These are phyloP conservation scores for Trichoderma sp. DNA, from an alignment of 2,329 filamentous ascomycete species.

Conservation along the genomic window DNA sequence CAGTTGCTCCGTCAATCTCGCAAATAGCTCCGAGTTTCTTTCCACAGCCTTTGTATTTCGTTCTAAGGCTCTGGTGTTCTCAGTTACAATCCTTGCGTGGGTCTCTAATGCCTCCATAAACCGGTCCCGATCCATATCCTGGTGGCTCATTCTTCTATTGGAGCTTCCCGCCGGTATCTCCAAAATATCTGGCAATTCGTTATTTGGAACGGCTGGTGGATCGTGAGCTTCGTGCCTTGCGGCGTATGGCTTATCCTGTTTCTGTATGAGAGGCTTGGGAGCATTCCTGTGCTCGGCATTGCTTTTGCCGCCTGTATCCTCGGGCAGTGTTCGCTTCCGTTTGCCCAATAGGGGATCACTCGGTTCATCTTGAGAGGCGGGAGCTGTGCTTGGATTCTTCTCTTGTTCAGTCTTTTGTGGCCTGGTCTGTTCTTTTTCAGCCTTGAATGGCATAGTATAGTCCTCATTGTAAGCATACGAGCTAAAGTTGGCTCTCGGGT, in stretches of 20 bases:
- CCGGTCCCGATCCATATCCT: not conserved
- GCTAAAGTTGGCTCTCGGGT: slow-evolving; percentile 9
- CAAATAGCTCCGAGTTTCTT: not conserved
- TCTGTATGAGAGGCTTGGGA: not conserved
- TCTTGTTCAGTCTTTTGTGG: not conserved
- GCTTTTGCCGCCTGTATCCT: not conserved
- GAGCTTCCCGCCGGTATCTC: not conserved
- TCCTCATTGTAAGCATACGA: not conserved
- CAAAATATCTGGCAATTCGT: not conserved
- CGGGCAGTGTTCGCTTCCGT: not conserved
- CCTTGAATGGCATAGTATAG: not conserved
- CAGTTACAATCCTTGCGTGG: not conserved
- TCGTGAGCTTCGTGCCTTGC: not conserved
- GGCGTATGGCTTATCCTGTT: not conserved
- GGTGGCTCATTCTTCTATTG: too few species aligned
- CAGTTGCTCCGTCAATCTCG: not conserved
- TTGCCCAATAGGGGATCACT: not conserved
- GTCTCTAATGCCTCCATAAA: not conserved
- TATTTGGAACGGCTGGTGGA: not conserved
- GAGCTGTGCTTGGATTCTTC: not conserved
- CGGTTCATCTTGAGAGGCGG: too few species aligned
- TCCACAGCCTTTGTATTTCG: not conserved
- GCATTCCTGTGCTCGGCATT: not conserved
- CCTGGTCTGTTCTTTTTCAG: not conserved
- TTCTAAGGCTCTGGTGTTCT: not conserved